Base-by-base conservation (phyloP, 2,329 filamentous ascomycete genomes). In the Rhytidhysteron rufulum region DNA sequence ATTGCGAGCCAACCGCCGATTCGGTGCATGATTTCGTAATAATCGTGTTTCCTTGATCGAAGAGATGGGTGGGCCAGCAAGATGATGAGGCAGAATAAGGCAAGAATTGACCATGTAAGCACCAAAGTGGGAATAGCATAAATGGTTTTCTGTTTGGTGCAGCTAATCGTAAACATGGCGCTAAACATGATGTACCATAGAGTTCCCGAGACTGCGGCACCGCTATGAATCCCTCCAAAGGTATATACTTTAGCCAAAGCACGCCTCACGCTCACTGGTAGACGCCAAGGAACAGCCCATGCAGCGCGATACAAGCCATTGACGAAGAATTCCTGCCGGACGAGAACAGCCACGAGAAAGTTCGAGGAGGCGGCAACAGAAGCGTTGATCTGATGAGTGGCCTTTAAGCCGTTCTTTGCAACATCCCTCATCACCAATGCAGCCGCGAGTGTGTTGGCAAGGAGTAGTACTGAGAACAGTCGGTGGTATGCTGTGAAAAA, bases 161-260 rank as follows among this genome's bases (percentile, higher is more conserved):
- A 62, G 13, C 57, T 47, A 24, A 45, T 45, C 6, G 57, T 53
- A 22, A 67, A 34, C 5, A 66, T 32, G 1, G 55, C 52, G 3
- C 62, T 60, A 42, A 72, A 67, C 15, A 63, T 47, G 10, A 68
- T 50, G 55, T 68, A 73, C 73, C 73, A 76, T 13, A 50, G 20
- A 4, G 55, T 60, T 1, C 59, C 62, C 5, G 52, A 51, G 5
- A 61, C 44, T 1, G 59, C 61, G 1, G 55, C 47, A 13, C 63
- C 61, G 31, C 54, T 61, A 35, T 66, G 63, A 9, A 65, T 47
- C 1, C 63, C 63, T 0, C 63, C 60, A 43, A 59, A 58, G 25
- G 51, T 50, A 41, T 64, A 63, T 5, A 61, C 48, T 25, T 55
- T 57, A 11, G 57, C 56, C 2, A 55, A 30, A 4, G 52, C 27